phyloP scores from a whole-genome alignment of 169 alveolate genomes.

The Eimeria nieschulzi region DNA sequence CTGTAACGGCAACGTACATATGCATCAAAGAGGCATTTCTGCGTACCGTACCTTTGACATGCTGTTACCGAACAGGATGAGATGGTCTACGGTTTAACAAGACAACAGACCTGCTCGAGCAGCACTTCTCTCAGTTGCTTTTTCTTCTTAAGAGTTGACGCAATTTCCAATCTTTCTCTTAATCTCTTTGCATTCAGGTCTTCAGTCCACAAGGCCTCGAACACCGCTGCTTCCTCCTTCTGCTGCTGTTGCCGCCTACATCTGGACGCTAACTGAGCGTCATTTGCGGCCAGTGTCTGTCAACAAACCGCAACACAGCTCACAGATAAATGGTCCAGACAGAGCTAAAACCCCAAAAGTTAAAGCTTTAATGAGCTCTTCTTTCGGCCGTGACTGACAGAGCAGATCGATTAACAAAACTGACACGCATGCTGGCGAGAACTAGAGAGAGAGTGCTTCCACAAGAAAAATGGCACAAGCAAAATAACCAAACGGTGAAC shows the following conservation, averaged over 20 bases:
- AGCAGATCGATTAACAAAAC: too few species aligned
- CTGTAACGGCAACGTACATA: not conserved
- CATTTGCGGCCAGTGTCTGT: constrained; percentile 64
- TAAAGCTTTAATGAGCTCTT: too few species aligned
- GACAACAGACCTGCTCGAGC: constrained; percentile 52
- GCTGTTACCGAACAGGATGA: not conserved
- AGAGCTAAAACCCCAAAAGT: too few species aligned
- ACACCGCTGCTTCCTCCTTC: constrained; percentile 27
- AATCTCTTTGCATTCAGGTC: constrained; percentile 33
- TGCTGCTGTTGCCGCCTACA: constrained; percentile 24
- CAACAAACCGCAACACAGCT: not conserved
- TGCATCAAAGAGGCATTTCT: too few species aligned
- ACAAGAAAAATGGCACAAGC: too few species aligned
- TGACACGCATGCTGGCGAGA: too few species aligned
- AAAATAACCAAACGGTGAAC: too few species aligned
- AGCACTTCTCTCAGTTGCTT: constrained; percentile 29
- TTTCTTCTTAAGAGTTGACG: not conserved
- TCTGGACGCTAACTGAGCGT: constrained; percentile 37
- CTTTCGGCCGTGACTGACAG: too few species aligned
- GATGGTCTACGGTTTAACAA: not conserved
- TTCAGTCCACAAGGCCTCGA: constrained; percentile 63
- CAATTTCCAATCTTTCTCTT: constrained; percentile 33
- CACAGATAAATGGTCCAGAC: too few species aligned
- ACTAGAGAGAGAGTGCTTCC: too few species aligned
- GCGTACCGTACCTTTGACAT: too few species aligned